Evolutionary conservation across 495 filamentous ascomycete genomes (phyloP).

Genomic region (Stereocaulon alpinum): DNA sequence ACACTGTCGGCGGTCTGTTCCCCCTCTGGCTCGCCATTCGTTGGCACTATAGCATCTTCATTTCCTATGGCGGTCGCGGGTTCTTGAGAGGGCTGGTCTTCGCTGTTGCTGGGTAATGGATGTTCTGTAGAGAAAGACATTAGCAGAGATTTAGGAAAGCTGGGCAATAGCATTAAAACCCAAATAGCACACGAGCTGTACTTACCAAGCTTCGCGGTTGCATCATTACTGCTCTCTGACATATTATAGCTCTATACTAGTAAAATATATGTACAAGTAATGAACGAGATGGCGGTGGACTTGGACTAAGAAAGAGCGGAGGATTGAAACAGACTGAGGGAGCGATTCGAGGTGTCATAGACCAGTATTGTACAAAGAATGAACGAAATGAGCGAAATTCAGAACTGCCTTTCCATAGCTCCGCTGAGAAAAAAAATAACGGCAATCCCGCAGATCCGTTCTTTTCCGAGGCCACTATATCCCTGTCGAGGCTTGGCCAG

Average conservation of each 20-base stretch:
- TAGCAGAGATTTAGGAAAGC: neutral
- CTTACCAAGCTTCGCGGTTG: constrained; percentile 5
- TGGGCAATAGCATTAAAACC: neutral
- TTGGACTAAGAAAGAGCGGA: neutral
- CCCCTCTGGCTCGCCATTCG: constrained; percentile 30
- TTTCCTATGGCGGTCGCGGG: constrained; percentile 9
- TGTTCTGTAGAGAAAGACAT: neutral
- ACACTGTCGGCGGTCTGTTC: constrained; percentile 13
- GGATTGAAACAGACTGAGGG: neutral
- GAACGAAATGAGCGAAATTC: neutral
- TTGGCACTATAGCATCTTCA: constrained; percentile 28
- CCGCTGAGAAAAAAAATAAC: neutral
- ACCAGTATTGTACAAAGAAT: neutral
- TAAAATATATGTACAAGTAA: neutral
- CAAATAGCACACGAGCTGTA: neutral
- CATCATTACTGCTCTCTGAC: constrained; percentile 5
- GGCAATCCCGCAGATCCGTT: constrained; percentile 9
- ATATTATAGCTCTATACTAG: constrained; percentile 4
- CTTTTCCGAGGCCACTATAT: neutral
- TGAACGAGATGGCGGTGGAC: neutral
- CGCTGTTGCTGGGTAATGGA: neutral
- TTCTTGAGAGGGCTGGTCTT: constrained; percentile 4
- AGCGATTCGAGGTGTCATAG: constrained; percentile 7
- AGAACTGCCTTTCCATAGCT: neutral
- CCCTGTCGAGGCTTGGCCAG: neutral